Evolutionary conservation across 2,329 filamentous ascomycete genomes (phyloP).

Genomic region (Cladosporium phlei): DNA sequence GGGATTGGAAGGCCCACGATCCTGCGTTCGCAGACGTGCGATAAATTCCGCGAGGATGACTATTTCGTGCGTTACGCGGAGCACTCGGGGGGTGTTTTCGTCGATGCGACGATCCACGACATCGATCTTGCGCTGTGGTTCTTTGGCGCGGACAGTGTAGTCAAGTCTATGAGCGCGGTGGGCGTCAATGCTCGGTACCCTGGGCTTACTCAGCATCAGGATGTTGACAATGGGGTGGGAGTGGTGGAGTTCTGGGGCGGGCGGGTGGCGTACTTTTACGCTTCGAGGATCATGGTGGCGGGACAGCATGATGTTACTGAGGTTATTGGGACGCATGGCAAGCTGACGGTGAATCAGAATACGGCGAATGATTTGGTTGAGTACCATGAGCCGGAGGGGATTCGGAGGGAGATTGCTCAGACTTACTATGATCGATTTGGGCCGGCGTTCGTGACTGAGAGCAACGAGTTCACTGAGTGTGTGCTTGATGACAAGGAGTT

Average conservation of each 20-base stretch:
- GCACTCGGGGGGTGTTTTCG: conserved; percentile 41
- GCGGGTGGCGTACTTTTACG: conserved; percentile 43
- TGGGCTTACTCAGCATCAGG: conserved; percentile 36
- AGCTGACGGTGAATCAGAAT: conserved; percentile 33
- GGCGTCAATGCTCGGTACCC: conserved; percentile 31
- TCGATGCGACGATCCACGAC: conserved; percentile 43
- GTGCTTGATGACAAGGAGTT: conserved; percentile 35
- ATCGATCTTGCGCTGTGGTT: conserved; percentile 43
- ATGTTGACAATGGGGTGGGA: conserved; percentile 43
- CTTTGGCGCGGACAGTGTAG: conserved; percentile 32
- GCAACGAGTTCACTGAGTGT: conserved; percentile 36
- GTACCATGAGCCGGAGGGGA: conserved; percentile 30
- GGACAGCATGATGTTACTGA: conserved; percentile 43
- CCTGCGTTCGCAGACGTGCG: conserved; percentile 41
- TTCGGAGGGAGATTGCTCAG: conserved; percentile 34
- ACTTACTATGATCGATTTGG: conserved; percentile 40
- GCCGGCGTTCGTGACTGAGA: conserved; percentile 38
- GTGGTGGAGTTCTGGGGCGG: conserved; percentile 43
- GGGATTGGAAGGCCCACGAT: conserved; percentile 39
- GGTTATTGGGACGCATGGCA: conserved; percentile 39
- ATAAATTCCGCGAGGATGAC: conserved; percentile 35
- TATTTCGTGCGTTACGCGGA: conserved; percentile 42
- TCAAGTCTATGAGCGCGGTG: conserved; percentile 31
- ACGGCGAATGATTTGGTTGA: conserved; percentile 32
- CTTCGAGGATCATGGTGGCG: conserved; percentile 39